Evolutionary conservation across 73 alveolate genomes (phyloP).

Genomic region (Symbiodinium pilosum): DNA sequence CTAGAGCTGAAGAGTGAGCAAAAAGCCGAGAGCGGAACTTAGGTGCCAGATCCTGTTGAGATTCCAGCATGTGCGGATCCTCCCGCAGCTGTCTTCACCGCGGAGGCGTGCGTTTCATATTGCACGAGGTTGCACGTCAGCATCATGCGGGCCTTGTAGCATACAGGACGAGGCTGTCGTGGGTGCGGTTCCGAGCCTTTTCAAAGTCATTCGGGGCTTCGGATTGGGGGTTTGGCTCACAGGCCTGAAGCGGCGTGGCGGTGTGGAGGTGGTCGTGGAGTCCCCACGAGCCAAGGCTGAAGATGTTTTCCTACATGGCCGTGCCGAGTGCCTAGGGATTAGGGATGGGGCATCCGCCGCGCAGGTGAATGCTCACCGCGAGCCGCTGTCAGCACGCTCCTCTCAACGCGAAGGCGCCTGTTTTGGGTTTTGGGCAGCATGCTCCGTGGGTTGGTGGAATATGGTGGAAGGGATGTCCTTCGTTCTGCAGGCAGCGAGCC

Average conservation of each 20-base stretch:
- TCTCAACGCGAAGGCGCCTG: not conserved
- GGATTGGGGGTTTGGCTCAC: not conserved
- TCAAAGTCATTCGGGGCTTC: not conserved
- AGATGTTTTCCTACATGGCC: too few species aligned
- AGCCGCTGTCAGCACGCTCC: not conserved
- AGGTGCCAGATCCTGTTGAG: not conserved
- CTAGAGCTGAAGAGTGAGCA: too few species aligned
- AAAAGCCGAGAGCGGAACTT: too few species aligned
- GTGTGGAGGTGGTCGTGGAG: conserved; percentile 71
- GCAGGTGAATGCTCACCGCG: not conserved
- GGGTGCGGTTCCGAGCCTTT: not conserved
- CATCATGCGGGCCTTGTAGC: too few species aligned
- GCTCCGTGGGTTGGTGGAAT: too few species aligned
- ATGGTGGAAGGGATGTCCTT: too few species aligned
- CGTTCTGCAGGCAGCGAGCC: too few species aligned
- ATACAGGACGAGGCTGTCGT: not conserved
- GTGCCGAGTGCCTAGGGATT: too few species aligned
- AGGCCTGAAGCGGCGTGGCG: conserved; percentile 71
- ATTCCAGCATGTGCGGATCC: not conserved
- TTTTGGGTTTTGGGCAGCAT: too few species aligned
- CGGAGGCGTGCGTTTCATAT: too few species aligned
- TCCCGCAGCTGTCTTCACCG: not conserved
- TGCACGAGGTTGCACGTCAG: too few species aligned
- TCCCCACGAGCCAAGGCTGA: not conserved
- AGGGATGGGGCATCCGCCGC: too few species aligned